phyloP scores from a whole-genome alignment of 2,329 filamentous ascomycete species.

The Mycocentrospora acerina region DNA sequence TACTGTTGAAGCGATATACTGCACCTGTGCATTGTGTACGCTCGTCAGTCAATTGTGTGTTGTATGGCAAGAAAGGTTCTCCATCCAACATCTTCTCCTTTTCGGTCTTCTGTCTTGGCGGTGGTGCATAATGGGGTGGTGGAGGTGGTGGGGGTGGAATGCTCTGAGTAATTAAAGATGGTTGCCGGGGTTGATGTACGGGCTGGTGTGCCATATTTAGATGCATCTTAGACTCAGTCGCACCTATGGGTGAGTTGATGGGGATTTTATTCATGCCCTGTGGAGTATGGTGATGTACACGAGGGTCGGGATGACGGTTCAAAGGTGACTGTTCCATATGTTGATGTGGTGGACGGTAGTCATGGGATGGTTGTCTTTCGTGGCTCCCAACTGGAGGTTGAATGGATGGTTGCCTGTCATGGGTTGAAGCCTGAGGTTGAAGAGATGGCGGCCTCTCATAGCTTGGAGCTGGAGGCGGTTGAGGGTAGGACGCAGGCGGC shows the following conservation, averaged over 20 bases:
- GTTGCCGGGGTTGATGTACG: no score
- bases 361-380: slow-evolving; percentile 23
- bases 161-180: neutral
- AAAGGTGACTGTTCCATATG: slow-evolving; percentile 13
- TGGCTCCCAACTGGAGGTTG: slow-evolving; percentile 18
- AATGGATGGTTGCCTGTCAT: slow-evolving; percentile 1
- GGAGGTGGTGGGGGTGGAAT: slow-evolving; percentile 35
- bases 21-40: slow-evolving; percentile 81
- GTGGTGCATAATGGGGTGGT: slow-evolving; percentile 39
- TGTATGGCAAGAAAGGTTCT: slow-evolving; percentile 74
- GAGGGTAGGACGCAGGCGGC: slow-evolving; percentile 25
- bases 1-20: slow-evolving; percentile 84
- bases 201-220: neutral
- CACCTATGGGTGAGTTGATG: slow-evolving; percentile 19
- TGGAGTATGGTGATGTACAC: slow-evolving; percentile 32
- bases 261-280: slow-evolving; percentile 26
- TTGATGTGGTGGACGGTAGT: slow-evolving; percentile 23
- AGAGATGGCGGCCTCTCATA: no score
- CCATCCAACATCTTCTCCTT: slow-evolving; percentile 89
- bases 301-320: slow-evolving; percentile 31
- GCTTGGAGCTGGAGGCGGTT: slow-evolving; percentile 12
- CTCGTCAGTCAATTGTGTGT: slow-evolving; percentile 75
- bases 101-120: slow-evolving; percentile 56
- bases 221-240: slow-evolving; percentile 4
- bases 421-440: no score